A percentile compares a stretch with the other conserved stretches of the same genome.
phyloP scores from a whole-genome alignment of 768 basidiomycete species.

The Trametes punicea region DNA sequence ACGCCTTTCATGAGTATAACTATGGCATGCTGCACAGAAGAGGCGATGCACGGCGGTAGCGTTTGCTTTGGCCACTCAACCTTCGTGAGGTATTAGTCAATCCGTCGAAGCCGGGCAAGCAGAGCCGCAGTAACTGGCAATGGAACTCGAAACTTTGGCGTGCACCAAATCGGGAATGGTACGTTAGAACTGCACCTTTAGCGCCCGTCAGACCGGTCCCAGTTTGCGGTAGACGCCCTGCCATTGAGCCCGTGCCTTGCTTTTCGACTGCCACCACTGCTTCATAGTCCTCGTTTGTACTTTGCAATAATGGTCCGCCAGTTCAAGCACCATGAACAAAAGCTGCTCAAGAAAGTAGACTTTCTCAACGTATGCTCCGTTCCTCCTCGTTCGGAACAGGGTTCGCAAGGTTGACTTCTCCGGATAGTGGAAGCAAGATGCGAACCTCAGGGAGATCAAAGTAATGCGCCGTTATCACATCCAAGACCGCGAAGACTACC shows the following conservation, averaged over 20 bases:
- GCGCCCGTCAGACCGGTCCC: neutral
- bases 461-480: conserved; percentile 96
- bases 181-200: neutral
- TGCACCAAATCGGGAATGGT: neutral
- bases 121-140: no score
- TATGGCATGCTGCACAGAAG: neutral
- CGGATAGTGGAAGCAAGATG: conserved; percentile 93
- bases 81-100: no score
- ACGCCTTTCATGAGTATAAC: neutral
- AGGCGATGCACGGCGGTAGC: neutral
- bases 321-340: conserved; percentile 95
- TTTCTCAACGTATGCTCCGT: conserved; percentile 74
- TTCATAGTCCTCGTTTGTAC: neutral
- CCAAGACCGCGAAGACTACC: conserved; percentile 91
- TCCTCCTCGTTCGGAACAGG: neutral
- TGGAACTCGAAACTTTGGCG: neutral
- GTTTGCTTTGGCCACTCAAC: no score
- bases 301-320: conserved; percentile 71
- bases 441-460: conserved; percentile 83
- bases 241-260: conserved; percentile 1
- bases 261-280: neutral
- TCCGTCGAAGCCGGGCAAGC: no score
- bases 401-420: neutral
- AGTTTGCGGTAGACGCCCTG: conserved; percentile 10
- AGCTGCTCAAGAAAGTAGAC: conserved; percentile 93